phyloP scores from a whole-genome alignment of 1,139 yeast genomes.

The Pichia sp. region DNA sequence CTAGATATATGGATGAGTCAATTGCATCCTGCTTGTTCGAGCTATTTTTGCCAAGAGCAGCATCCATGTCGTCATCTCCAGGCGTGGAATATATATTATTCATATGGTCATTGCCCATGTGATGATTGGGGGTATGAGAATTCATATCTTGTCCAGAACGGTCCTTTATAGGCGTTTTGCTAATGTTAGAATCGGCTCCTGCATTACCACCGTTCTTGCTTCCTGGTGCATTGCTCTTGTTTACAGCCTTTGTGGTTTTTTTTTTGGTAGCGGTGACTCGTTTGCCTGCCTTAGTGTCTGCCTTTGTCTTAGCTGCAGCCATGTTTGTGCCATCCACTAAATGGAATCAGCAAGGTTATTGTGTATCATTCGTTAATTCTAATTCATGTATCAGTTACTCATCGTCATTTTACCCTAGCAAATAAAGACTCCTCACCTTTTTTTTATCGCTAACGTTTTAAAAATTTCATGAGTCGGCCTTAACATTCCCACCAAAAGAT shows the following conservation, averaged over 20 bases:
- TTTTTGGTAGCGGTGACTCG: conserved; percentile 1
- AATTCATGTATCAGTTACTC: no score
- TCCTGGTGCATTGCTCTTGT: neutral
- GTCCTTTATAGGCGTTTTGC: neutral
- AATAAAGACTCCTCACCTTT: no score
- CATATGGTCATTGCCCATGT: neutral
- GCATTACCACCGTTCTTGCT: neutral
- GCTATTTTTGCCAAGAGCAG: conserved; percentile 3
- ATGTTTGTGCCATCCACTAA: neutral
- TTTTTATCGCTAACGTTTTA: no score
- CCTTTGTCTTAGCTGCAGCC: conserved; percentile 3
- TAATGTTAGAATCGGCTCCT: neutral
- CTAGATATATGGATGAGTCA: conserved; percentile 4
- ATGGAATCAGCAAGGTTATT: no score
- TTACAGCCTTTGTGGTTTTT: neutral
- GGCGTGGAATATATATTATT: neutral
- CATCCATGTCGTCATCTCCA: conserved; percentile 3
- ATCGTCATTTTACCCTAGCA: no score
- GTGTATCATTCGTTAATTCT: no score
- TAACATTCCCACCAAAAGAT: no score
- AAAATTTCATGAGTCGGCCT: no score
- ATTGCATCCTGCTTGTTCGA: conserved; percentile 1
- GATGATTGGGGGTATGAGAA: neutral
- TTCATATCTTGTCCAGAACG: neutral
- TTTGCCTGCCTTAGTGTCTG: conserved; percentile 3